A percentile compares a stretch with the other conserved stretches of the same genome.
Evolutionary conservation across 192 early-diverging fungal species (phyloP).

Genomic region (Umbelopsis isabellina): DNA sequence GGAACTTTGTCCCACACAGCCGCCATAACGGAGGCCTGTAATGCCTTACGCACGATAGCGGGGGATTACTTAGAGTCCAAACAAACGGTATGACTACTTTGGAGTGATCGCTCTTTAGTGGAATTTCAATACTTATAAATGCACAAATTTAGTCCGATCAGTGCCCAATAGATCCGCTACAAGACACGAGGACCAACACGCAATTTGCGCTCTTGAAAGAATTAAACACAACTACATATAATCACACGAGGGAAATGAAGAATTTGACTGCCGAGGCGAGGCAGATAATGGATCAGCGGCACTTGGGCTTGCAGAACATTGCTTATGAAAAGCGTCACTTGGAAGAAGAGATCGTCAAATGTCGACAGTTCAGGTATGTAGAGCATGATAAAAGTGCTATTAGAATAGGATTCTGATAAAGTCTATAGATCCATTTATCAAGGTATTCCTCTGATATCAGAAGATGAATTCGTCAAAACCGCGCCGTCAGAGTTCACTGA

Average conservation of each 20-base stretch:
- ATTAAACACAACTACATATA: constrained; percentile 18
- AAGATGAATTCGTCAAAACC: constrained; percentile 40
- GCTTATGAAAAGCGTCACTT: constrained; percentile 63
- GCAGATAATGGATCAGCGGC: constrained; percentile 51
- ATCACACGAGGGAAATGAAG: constrained; percentile 47
- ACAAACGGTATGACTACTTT: background rate
- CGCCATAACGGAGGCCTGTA: constrained; percentile 15
- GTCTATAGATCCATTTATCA: constrained; percentile 55
- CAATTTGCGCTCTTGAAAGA: constrained; percentile 14
- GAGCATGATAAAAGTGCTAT: background rate
- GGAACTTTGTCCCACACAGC: constrained; percentile 1
- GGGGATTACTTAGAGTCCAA: background rate
- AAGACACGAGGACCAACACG: constrained; percentile 15
- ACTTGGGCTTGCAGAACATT: constrained; percentile 55
- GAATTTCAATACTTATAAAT: background rate
- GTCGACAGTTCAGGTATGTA: constrained; percentile 55
- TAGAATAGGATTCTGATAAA: background rate
- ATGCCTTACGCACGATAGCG: background rate
- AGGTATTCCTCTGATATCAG: constrained; percentile 48
- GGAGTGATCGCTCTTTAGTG: background rate
- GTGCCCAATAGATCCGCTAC: background rate
- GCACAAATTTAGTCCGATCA: background rate
- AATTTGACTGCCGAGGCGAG: constrained; percentile 56
- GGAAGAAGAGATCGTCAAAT: constrained; percentile 57
- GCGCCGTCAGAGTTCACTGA: constrained; percentile 35